Evolutionary conservation across 1,139 yeast genomes (phyloP).

Genomic region (Yamadazyma dushanensis): DNA sequence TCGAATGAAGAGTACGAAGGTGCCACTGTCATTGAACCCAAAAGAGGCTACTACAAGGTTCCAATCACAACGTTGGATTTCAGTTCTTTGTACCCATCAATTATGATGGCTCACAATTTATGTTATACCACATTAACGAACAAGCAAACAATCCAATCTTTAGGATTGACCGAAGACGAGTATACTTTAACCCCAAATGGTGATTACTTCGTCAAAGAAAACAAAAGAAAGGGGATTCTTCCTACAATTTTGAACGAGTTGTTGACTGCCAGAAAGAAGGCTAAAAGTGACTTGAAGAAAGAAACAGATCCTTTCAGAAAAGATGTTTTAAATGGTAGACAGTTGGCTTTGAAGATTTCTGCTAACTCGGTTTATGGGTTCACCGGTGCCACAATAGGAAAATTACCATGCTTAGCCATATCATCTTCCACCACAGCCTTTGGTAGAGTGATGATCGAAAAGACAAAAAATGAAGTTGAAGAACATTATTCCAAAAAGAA

Average conservation of each 20-base stretch:
- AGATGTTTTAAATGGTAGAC: conserved; percentile 95
- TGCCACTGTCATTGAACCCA: conserved; percentile 97
- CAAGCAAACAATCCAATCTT: conserved; percentile 65
- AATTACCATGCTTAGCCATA: conserved; percentile 92
- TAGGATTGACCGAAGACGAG: conserved; percentile 67
- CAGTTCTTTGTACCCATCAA: conserved; percentile 95
- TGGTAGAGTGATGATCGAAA: conserved; percentile 96
- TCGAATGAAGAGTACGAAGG: conserved; percentile 94
- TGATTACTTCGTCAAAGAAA: conserved; percentile 80
- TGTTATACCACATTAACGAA: conserved; percentile 90
- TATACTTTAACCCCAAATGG: conserved; percentile 90
- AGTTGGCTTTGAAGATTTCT: conserved; percentile 90
- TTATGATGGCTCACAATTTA: conserved; percentile 98
- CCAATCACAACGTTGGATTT: conserved; percentile 98
- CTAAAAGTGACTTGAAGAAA: conserved; percentile 83
- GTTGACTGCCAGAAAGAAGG: conserved; percentile 87
- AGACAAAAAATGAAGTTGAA: conserved; percentile 85
- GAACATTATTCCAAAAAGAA: conserved; percentile 72
- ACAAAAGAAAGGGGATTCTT: conserved; percentile 75
- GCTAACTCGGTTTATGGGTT: conserved; percentile 99
- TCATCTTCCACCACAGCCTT: conserved; percentile 95
- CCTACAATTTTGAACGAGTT: conserved; percentile 92
- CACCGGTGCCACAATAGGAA: conserved; percentile 98
- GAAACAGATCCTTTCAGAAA: conserved; percentile 94
- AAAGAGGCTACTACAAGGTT: conserved; percentile 90